Base-by-base conservation (phyloP, 2,329 filamentous ascomycete genomes). In the Ascochyta clinopodiicola region DNA sequence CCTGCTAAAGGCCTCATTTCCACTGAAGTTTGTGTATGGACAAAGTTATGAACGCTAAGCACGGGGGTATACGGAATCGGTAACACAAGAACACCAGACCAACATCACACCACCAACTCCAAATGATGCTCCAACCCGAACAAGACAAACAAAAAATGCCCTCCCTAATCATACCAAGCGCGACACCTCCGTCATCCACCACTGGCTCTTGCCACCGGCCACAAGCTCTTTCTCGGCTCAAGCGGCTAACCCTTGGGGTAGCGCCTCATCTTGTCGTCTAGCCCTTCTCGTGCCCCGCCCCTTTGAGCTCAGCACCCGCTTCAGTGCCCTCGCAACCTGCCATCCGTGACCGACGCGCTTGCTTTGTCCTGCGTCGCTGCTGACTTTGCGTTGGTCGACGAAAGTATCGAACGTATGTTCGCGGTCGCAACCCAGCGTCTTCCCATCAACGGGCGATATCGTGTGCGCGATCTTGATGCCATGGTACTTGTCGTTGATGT, bases 391-490 rank as follows among this genome's bases (percentile, higher is more conserved):
- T 40, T 48, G 35, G 22, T 43, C 45, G 29, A 63, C 38, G 31
- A 63, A 61, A 3, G 60, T 35, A 17, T 61, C 60, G 44, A 63
- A 63, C 5, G 58, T 61, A 21, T 50, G 56, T 21, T 12, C 22
- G 43, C 57, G 60, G 22, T 63, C 45, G 55, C 60, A 63, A 21
- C 39, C 44, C 15, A 44, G 27, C 8, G 60, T 63, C 45, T 61
- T 61, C 22, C 60, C 60, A 36, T 63, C 60, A 9, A 53, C 22
- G 9, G 60, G 60, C 32, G 51, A 47, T 17, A 63, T 37, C 9
- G 43, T 54, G 51, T 61, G 44, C 9, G 31, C 21, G 34, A 50
- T 34, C 13, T 40, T 36, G 21, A 19, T 40, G 13, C 46, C 38
- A 9, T 48, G 47, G 32, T 49, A 40, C 13, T 45, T 43, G 42